These are phyloP conservation scores for Aspergillus pseudotamarii DNA, from an alignment of 2,329 filamentous ascomycete genomes.

Conservation along the genomic window DNA sequence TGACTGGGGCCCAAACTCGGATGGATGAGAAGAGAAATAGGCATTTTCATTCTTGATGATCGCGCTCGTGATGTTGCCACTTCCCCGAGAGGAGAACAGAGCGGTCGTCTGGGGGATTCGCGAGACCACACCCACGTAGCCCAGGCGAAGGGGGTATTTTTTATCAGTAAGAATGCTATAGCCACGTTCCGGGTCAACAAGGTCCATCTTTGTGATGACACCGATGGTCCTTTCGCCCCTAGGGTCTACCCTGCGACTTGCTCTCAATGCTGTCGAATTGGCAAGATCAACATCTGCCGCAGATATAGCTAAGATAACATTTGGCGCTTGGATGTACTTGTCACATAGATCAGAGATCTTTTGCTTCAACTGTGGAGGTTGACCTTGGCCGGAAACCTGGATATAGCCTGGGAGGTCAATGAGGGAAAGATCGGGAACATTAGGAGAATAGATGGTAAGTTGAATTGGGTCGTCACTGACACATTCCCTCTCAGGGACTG, in stretches of 20 bases:
- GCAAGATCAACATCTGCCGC: constrained; percentile 96
- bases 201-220: constrained; percentile 99
- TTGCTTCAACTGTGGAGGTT: constrained; percentile 87
- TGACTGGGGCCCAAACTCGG: constrained; percentile 74
- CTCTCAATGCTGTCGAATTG: constrained; percentile 89
- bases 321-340: constrained; percentile 95
- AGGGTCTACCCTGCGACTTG: constrained; percentile 88
- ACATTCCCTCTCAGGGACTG: constrained; percentile 86
- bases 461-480: constrained; percentile 97
- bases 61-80: constrained; percentile 74
- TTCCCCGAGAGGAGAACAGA: constrained; percentile 83
- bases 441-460: constrained; percentile 90
- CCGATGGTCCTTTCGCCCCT: constrained; percentile 95
- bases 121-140: constrained; percentile 94
- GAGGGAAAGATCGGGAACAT: constrained; percentile 90
- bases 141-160: constrained; percentile 92
- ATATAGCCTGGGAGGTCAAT: constrained; percentile 98
- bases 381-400: constrained; percentile 88
- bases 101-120: constrained; percentile 69
- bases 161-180: constrained; percentile 78
- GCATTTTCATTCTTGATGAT: constrained; percentile 87
- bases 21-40: constrained; percentile 81
- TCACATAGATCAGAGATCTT: constrained; percentile 96
- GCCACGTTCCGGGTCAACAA: constrained; percentile 83
- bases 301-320: constrained; percentile 95